Evolutionary conservation across 768 basidiomycete species (phyloP).

Genomic region (Tulasnella sp.): DNA sequence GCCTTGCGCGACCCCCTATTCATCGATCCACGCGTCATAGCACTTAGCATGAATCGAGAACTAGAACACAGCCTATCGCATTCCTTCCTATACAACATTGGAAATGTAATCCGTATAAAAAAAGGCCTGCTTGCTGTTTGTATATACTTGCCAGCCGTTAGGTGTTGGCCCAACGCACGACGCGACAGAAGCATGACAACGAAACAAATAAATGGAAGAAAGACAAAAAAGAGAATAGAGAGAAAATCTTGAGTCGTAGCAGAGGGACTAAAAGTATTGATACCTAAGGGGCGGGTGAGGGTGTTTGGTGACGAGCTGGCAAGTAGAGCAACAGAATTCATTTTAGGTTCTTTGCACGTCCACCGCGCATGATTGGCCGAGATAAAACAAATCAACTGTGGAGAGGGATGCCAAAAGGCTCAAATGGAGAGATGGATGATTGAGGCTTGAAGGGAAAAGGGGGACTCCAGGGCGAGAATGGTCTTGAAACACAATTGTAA

Average conservation of each 20-base stretch:
- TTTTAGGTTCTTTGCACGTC: constrained; percentile 10
- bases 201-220: constrained; percentile 11
- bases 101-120: constrained; percentile 18
- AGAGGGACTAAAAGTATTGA: constrained; percentile 13
- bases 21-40: background rate
- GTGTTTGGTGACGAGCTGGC: background rate
- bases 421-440: background rate
- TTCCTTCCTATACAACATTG: constrained; percentile 18
- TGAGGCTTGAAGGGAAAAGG: background rate
- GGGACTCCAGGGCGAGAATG: background rate
- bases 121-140: constrained; percentile 5
- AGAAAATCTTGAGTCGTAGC: background rate
- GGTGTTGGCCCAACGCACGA: background rate
- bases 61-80: background rate
- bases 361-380: background rate
- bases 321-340: background rate
- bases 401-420: background rate
- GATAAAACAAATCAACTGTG: background rate
- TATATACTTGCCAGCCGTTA: background rate
- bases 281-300: constrained; percentile 2
- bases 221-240: background rate
- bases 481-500: background rate
- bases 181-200: background rate
- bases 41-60: background rate
- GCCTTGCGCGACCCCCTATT: background rate